Conservation (phyloP, 805 yeast species). For the Hanseniaspora occidentalis region DNA sequence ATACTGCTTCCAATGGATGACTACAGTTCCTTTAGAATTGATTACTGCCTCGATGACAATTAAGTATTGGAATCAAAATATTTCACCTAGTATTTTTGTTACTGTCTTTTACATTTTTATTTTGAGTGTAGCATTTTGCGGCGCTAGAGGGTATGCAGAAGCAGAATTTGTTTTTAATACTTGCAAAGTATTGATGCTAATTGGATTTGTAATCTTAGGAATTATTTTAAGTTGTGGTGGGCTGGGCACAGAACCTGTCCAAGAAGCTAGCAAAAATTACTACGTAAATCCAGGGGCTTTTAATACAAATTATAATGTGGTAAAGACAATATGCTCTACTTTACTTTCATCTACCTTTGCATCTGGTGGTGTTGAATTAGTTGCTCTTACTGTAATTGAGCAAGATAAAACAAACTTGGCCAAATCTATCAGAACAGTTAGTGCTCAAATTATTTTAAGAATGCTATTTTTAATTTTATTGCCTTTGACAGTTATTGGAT, state of each 20-base stretch:
- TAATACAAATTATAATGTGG: constrained; percentile 23
- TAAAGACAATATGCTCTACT: constrained; percentile 52
- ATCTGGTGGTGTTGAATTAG: constrained; percentile 57
- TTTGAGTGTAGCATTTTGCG: constrained; percentile 34
- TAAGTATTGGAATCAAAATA: constrained; percentile 29
- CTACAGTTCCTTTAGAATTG: constrained; percentile 41
- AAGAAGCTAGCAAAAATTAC: constrained; percentile 11
- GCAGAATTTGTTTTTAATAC: constrained; percentile 36
- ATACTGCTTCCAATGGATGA: constrained; percentile 43
- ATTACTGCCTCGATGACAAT: constrained; percentile 44
- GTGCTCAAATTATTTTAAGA: constrained; percentile 4
- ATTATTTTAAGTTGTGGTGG: constrained; percentile 30
- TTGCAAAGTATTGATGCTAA: constrained; percentile 31
- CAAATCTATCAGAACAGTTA: neutral
- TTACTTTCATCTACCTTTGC: constrained; percentile 65
- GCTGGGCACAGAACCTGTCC: constrained; percentile 31
- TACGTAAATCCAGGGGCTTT: constrained; percentile 39
- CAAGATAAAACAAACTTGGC: constrained; percentile 35
- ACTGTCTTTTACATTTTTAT: constrained; percentile 24
- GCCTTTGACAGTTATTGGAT: constrained; percentile 42
- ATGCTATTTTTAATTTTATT: constrained; percentile 1
- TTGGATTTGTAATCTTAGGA: constrained; percentile 39
- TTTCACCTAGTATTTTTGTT: constrained; percentile 19
- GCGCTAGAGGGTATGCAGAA: constrained; percentile 43
- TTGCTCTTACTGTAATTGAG: constrained; percentile 64